phyloP scores from a whole-genome alignment of 805 yeast genomes.

The Starmerella etchellsii region DNA sequence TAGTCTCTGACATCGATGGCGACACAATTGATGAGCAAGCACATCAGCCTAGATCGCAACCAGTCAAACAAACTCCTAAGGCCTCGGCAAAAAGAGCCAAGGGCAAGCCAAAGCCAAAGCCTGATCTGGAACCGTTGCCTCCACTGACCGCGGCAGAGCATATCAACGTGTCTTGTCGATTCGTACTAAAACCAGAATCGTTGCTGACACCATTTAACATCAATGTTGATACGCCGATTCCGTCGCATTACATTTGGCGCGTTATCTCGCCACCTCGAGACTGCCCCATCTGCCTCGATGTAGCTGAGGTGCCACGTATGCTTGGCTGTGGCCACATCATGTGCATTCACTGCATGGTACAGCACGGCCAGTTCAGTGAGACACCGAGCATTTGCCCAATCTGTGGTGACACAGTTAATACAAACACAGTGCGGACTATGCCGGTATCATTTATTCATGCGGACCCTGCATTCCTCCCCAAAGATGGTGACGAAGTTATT shows the following conservation, averaged over 20 bases:
- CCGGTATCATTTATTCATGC: conserved; percentile 18
- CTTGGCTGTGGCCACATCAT: conserved; percentile 86
- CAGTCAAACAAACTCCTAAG: neutral
- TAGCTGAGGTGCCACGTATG: conserved; percentile 89
- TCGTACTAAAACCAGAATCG: conserved; percentile 58
- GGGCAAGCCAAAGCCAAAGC: neutral
- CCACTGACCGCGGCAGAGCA: conserved; percentile 19
- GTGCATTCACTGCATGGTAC: conserved; percentile 68
- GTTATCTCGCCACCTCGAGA: conserved; percentile 60
- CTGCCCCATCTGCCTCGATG: conserved; percentile 85
- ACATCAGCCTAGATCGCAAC: no score
- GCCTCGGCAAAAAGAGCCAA: neutral
- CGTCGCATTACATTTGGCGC: conserved; percentile 47
- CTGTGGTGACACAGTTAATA: conserved; percentile 16
- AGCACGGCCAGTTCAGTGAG: conserved; percentile 41
- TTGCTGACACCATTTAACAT: conserved; percentile 39
- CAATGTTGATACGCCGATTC: conserved; percentile 36
- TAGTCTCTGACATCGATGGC: neutral
- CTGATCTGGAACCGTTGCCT: conserved; percentile 1
- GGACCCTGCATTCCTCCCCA: conserved; percentile 15
- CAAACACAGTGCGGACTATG: conserved; percentile 1
- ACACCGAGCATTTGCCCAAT: conserved; percentile 19
- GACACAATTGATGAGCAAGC: no score
- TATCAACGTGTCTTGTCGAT: conserved; percentile 72
- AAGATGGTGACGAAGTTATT: conserved; percentile 18